Percentiles rank a stretch among this genome's conserved stretches.
These are phyloP conservation scores for Schizopora paradoxa DNA, from an alignment of 1,284 basidiomycete genomes.

Conservation along the genomic window DNA sequence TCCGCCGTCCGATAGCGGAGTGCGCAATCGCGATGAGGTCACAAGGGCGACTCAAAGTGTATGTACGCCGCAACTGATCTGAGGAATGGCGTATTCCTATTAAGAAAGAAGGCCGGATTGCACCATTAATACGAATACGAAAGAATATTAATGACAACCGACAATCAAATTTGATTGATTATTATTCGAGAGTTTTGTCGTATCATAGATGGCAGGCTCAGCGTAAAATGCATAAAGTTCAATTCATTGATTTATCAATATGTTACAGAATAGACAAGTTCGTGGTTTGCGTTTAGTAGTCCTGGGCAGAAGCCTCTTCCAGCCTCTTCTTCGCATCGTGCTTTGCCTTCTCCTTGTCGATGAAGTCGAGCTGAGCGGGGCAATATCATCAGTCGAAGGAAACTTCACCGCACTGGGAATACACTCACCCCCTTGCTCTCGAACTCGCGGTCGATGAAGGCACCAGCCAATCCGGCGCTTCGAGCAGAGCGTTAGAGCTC, in stretches of 20 bases:
- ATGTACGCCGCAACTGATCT: too few species aligned
- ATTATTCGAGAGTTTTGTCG: too few species aligned
- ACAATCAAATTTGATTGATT: too few species aligned
- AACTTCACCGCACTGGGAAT: slow-evolving; percentile 5
- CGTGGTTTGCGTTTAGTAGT: slow-evolving; percentile 9
- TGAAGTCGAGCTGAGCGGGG: slow-evolving; percentile 29
- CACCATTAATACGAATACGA: too few species aligned
- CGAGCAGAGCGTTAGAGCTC: not conserved
- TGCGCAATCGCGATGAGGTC: too few species aligned
- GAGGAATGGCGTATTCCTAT: too few species aligned
- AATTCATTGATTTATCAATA: not conserved
- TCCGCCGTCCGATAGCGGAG: too few species aligned
- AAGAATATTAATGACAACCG: too few species aligned
- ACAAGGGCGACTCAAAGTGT: too few species aligned
- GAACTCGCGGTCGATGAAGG: slow-evolving; percentile 39
- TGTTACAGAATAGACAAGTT: not conserved
- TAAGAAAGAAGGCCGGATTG: too few species aligned
- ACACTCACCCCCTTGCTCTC: slow-evolving; percentile 48
- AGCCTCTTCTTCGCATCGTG: slow-evolving; percentile 30
- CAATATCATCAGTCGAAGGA: slow-evolving; percentile 15
- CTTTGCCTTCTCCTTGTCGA: slow-evolving; percentile 41
- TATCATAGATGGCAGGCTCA: too few species aligned
- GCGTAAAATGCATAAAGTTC: not conserved
- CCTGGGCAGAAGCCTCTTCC: slow-evolving; percentile 11
- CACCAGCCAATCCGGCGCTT: slow-evolving; percentile 38